Base-by-base conservation (phyloP, 2,329 filamentous ascomycete genomes). In the Fusarium sp. region DNA sequence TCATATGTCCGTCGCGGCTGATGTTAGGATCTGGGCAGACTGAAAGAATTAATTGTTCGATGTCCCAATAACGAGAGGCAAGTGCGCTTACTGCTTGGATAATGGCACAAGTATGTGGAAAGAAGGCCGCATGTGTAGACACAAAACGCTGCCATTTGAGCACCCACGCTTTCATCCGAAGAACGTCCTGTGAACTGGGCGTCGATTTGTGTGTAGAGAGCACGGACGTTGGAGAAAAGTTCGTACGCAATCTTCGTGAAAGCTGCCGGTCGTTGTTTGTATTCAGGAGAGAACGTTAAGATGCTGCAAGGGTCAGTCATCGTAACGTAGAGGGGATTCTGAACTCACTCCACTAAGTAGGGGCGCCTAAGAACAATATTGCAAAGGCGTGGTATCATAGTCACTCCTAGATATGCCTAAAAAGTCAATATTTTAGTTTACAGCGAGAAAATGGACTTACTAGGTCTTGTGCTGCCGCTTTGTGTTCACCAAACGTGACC, bases 81-180 rank as follows among this genome's bases (percentile, higher is more conserved):
- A 26, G 30, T 9, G 10, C 21, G 28, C 84, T 71, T 76, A 86
- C 85, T 77, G 21, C 80, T 77, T 10, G 84, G 84, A 59, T 86
- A 86, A 72, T 84, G 86, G 74, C 81, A 84, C 3, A 86, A 75
- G 55, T 87, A 87, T 6, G 81, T 82, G 9, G 84, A 82, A 57
- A 87, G 81, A 25, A 87, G 77, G 16, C 84, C 85, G 65, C 85
- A 87, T n/a, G 80, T 85, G 53, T 87, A 87, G 14, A 87, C 84
- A 58, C 84, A 85, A 67, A 87, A 87, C 2, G 84, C 83, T 18
- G 84, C 81, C 79, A 87, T 87, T 71, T 87, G 85, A 4, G 84
- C 84, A 3, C 85, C 85, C 18, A 85, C 81, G 37, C 83, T 83
- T 64, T 85, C 84, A 31, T 85, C 82, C 0, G 80, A 77, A 2